Evolutionary conservation across 257 asterid species (phyloP), one percentile per base, ranked within the genome.

Genomic region (Knoxia roxburghii): DNA sequence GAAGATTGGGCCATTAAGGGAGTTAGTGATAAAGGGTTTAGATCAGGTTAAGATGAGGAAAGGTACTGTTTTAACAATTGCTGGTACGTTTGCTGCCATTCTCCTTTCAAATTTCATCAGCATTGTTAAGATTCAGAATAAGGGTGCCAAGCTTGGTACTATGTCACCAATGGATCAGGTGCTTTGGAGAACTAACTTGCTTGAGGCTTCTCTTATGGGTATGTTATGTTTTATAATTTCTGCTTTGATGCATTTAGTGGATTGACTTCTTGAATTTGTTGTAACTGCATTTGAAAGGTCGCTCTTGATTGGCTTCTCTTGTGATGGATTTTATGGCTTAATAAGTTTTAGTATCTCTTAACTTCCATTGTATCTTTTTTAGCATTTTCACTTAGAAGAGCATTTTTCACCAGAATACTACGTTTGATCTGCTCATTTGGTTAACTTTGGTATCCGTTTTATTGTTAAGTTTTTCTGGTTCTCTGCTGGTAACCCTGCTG

Each of bases 91-190:
- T 17, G 85, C 85, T 74, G 88, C 89, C 26, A 89, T 89, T 51
- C 80, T 92, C 11, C 67, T 89, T 32, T 92, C 97, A 18, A 74
- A 89, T 72, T 84, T 92, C 20, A 77, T 77, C 64, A 92, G 96
- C 87, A 85, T 92, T 71, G 57, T 88, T 78, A 89, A 83, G 90
- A 89, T 89, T 86, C 98, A 89, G 82, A 92, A 92, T 62, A 92
- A 92, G 76, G 97, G 98, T 72, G 90, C 88, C 37, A 92, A 92
- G 79, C 88, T 89, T 68, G 98, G 98, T 52, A 85, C 97, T 0
- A 89, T 92, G 98, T 89, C 98, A 24, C 98, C 97, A 1, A 92
- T 92, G 98, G 98, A 92, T 86, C 97, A 92, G 71, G 98, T 92
- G 2, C 88, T 92, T 64, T 92, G 98, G 98, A 92, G 98, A 78